These are phyloP conservation scores for Penicillium italicum DNA, from an alignment of 2,329 filamentous ascomycete genomes.

Conservation along the genomic window DNA sequence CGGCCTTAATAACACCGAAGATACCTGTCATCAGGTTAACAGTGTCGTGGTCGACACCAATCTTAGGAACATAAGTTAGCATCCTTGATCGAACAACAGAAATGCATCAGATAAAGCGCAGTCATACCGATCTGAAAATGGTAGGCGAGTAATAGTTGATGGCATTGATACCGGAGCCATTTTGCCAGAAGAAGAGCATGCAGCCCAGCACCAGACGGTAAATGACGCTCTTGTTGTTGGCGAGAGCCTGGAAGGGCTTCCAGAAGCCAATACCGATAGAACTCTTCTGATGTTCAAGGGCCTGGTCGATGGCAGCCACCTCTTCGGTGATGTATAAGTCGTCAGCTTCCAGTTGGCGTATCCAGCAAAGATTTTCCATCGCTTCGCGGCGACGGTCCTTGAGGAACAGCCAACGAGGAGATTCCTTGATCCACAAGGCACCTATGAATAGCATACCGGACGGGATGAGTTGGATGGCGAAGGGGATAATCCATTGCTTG, in stretches of 20 bases:
- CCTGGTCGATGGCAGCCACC: slow-evolving; percentile 64
- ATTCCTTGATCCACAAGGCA: slow-evolving; percentile 59
- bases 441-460: slow-evolving; percentile 45
- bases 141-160: slow-evolving; percentile 72
- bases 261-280: slow-evolving; percentile 69
- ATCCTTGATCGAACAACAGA: background rate
- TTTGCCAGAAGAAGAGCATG: slow-evolving; percentile 76
- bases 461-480: slow-evolving; percentile 34
- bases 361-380: slow-evolving; percentile 50
- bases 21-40: slow-evolving; percentile 67
- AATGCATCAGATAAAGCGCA: background rate
- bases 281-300: slow-evolving; percentile 60
- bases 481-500: slow-evolving; percentile 35
- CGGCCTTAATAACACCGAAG: slow-evolving; percentile 71
- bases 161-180: slow-evolving; percentile 73
- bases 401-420: slow-evolving; percentile 64
- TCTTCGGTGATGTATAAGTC: slow-evolving; percentile 69
- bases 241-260: slow-evolving; percentile 61
- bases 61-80: slow-evolving; percentile 27
- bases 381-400: slow-evolving; percentile 66
- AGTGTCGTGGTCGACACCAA: slow-evolving; percentile 56
- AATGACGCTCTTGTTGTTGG: slow-evolving; percentile 55
- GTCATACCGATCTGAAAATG: slow-evolving; percentile 51
- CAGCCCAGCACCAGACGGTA: slow-evolving; percentile 71
- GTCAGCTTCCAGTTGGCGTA: slow-evolving; percentile 38